Base-by-base conservation (phyloP, 139 green algal genomes). In the Ettlia oleoabundans region DNA sequence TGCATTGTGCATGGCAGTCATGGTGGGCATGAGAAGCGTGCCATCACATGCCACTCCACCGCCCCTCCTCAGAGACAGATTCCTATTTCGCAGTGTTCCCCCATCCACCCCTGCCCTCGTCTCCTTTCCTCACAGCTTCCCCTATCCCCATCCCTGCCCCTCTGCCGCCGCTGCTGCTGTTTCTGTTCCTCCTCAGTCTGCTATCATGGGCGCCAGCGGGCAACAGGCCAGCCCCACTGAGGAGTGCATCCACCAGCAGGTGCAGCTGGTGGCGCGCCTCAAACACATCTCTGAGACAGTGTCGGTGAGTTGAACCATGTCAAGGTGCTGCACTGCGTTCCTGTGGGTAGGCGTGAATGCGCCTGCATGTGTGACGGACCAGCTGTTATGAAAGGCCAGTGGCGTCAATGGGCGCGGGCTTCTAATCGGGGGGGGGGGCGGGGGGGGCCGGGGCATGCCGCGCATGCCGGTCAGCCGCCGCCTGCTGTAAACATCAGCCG, bases 191-290 rank as follows among this genome's bases (percentile, higher is more conserved):
- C 32, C 35, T 24, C 73, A 80, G 73, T 40, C 53, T 15, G 73
- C 73, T 53, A 80, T 80, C 73, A 55, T 80, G 9, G 38, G 38
- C 15, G 73, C 73, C 73, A 80, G 24, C 5, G 53, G 73, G 15
- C 73, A 80, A 58, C 75, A 61, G 37, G 75, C 75, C 40, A 52
- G 71, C 43, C 42, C 47, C 30, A 82, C 53, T 2, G 69, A 82
- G 77, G 86, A 88, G 19, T 84, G 77, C 84, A 93, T 98, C 43
- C 52, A 86, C 37, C 80, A 85, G 42, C 95, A 98, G 85, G 89
- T 89, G 3, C 88, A 94, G 43, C 84, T 98, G 65, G 80, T 94
- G 53, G 82, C 86, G 2, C 81, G 92, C 72, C 87, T 97, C 53
- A 64, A 80, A 51, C 90, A 93, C 79, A 86, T 95, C 32, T 83